A percentile compares a stretch with the other conserved stretches of the same genome.
These are phyloP conservation scores for Emmonsiellopsis sp. DNA, from an alignment of 2,329 filamentous ascomycete species.

Conservation along the genomic window DNA sequence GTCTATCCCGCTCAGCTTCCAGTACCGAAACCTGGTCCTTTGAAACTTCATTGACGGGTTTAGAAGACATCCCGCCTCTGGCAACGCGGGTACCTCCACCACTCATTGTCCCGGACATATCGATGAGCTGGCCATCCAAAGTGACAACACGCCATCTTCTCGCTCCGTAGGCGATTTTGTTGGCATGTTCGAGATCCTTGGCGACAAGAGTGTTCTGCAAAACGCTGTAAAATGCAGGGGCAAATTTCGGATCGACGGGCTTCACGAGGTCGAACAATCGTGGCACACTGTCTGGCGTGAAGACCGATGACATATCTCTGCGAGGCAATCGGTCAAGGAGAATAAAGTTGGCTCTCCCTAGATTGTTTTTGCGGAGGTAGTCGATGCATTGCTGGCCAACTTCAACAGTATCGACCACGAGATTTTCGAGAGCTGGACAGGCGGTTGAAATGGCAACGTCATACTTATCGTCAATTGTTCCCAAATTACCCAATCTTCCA, in stretches of 20 bases:
- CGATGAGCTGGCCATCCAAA: slow-evolving; percentile 87
- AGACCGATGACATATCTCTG: slow-evolving; percentile 67
- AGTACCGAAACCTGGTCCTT: slow-evolving; percentile 84
- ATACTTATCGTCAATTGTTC: slow-evolving; percentile 85
- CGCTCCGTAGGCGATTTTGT: slow-evolving; percentile 90
- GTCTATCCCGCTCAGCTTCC: slow-evolving; percentile 72
- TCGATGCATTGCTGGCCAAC: slow-evolving; percentile 97
- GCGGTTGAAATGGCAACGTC: slow-evolving; percentile 98
- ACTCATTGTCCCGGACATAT: slow-evolving; percentile 98
- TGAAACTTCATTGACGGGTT: slow-evolving; percentile 74
- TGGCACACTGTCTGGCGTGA: slow-evolving; percentile 86
- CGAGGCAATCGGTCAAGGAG: slow-evolving; percentile 77
- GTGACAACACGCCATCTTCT: slow-evolving; percentile 95
- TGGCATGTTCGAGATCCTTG: slow-evolving; percentile 85
- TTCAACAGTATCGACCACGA: slow-evolving; percentile 93
- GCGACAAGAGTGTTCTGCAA: slow-evolving; percentile 93
- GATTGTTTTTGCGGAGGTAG: slow-evolving; percentile 91
- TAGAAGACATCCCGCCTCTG: slow-evolving; percentile 92
- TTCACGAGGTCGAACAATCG: slow-evolving; percentile 88
- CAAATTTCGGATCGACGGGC: slow-evolving; percentile 77
- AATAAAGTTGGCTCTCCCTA: slow-evolving; percentile 95
- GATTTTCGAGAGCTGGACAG: slow-evolving; percentile 82
- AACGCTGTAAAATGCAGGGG: slow-evolving; percentile 87
- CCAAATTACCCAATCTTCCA: slow-evolving; percentile 85
- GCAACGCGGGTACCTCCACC: slow-evolving; percentile 88